A percentile compares a stretch with the other conserved stretches of the same genome.
phyloP scores from a whole-genome alignment of 2,329 filamentous ascomycete genomes.

The Calonectria hawksworthii region DNA sequence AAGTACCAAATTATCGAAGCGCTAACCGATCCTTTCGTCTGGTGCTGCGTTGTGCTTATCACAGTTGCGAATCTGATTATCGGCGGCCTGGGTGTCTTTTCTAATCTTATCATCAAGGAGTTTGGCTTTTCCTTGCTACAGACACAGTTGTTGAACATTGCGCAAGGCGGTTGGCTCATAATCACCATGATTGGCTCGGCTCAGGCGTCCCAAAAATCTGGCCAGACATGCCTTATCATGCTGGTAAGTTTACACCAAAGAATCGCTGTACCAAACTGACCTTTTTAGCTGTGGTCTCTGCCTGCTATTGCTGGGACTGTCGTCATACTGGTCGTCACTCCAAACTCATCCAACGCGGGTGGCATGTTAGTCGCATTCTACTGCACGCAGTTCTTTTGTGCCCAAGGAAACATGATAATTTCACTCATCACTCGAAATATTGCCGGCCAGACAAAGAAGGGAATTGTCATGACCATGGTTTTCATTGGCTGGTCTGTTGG shows the following conservation, averaged over 20 bases:
- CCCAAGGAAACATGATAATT: conserved; percentile 57
- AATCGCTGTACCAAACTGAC: neutral
- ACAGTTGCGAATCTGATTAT: conserved; percentile 21
- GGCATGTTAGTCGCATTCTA: conserved; percentile 58
- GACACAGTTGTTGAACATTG: conserved; percentile 54
- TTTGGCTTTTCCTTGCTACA: conserved; percentile 32
- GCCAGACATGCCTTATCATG: conserved; percentile 31
- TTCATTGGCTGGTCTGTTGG: conserved; percentile 59
- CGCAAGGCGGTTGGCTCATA: conserved; percentile 49
- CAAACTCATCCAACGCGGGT: conserved; percentile 47
- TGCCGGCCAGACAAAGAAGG: conserved; percentile 60
- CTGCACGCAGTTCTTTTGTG: conserved; percentile 60
- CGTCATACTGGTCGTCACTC: conserved; percentile 54
- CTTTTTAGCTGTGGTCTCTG: neutral
- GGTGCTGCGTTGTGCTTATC: conserved; percentile 36
- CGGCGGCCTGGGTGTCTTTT: conserved; percentile 22
- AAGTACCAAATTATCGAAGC: conserved; percentile 55
- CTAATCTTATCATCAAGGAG: conserved; percentile 27
- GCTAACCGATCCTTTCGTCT: conserved; percentile 51
- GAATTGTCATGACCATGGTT: conserved; percentile 55
- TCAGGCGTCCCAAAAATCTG: conserved; percentile 32
- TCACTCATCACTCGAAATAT: conserved; percentile 58
- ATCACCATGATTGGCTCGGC: conserved; percentile 49
- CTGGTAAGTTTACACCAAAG: neutral
- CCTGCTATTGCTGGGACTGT: conserved; percentile 56